phyloP scores from a whole-genome alignment of 2,329 filamentous ascomycete genomes.

The Magnaporthiopsis rhizophila region DNA sequence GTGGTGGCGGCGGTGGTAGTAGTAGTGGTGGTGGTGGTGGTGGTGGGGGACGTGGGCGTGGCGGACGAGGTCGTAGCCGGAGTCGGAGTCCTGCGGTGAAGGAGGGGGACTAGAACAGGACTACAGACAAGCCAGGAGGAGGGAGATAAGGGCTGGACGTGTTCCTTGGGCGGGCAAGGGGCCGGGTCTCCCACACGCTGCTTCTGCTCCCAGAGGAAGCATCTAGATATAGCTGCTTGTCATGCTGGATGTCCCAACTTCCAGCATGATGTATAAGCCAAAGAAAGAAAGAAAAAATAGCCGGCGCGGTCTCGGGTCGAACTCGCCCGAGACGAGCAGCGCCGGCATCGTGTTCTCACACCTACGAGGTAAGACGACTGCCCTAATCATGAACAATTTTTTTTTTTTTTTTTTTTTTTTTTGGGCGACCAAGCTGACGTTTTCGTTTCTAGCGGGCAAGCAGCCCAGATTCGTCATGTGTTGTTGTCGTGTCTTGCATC shows the following conservation, averaged over 20 bases:
- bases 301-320: not conserved
- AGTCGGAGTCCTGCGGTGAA: slow-evolving; percentile 36
- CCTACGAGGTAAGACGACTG: not conserved
- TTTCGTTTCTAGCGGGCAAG: not conserved
- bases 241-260: too few species aligned
- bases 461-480: not conserved
- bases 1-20: slow-evolving; percentile 26
- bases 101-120: slow-evolving; percentile 4
- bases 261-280: too few species aligned
- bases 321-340: not conserved
- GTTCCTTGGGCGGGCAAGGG: too few species aligned
- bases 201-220: too few species aligned
- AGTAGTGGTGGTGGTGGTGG: slow-evolving; percentile 27
- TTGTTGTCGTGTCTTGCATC: not conserved
- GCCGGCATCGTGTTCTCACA: not conserved
- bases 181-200: too few species aligned
- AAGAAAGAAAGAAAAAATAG: not conserved
- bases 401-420: not conserved
- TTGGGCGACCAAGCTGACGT: not conserved
- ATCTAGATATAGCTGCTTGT: too few species aligned
- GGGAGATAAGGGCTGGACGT: too few species aligned
- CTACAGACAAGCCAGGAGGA: not conserved
- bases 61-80: slow-evolving; percentile 31
- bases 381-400: too few species aligned
- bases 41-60: slow-evolving; percentile 26